Conservation (phyloP, 805 yeast species). For the Wickerhamomyces hampshirensis region DNA sequence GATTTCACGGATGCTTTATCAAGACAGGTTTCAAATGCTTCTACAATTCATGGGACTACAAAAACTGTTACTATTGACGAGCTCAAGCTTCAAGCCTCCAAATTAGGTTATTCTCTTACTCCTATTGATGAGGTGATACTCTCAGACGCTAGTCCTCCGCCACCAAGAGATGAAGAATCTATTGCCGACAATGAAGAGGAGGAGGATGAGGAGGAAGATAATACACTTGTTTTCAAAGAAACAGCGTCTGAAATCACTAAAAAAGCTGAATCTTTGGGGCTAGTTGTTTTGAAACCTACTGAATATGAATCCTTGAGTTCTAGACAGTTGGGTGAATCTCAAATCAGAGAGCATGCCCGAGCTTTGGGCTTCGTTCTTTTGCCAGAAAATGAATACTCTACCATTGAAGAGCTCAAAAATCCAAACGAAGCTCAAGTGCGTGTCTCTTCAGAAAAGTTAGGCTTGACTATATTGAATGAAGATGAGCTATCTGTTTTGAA, state of each 20-base stretch:
- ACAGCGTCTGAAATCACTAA: constrained; percentile 2
- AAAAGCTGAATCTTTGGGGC: constrained; percentile 18
- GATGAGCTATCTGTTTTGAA: constrained; percentile 9
- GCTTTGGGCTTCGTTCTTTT: constrained; percentile 22
- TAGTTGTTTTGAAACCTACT: constrained; percentile 24
- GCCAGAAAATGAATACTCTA: constrained; percentile 14
- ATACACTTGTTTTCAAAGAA: constrained; percentile 11
- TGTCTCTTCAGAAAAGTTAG: constrained; percentile 16
- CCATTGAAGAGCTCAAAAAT: constrained; percentile 6
- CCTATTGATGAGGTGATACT: constrained; percentile 4
- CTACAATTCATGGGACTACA: constrained; percentile 18
- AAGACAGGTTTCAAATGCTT: constrained; percentile 21
- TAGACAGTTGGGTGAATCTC: constrained; percentile 1
- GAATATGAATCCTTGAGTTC: constrained; percentile 16
- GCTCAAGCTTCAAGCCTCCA: constrained; percentile 15
- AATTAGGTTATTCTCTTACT: constrained; percentile 14
- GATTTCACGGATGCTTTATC: constrained; percentile 28
- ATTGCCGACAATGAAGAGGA: constrained; percentile 13
- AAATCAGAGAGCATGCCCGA: constrained; percentile 8
- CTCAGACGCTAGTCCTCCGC: constrained; percentile 3
- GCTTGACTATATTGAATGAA: constrained; percentile 9
- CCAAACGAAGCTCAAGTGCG: constrained; percentile 16
- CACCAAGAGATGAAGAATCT: constrained; percentile 6
- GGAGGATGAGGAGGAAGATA: constrained; percentile 11
- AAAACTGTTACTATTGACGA: constrained; percentile 12